Evolutionary conservation across 176 grass and related monocot genomes (phyloP).

Genomic region (Musa schizocarpa): DNA sequence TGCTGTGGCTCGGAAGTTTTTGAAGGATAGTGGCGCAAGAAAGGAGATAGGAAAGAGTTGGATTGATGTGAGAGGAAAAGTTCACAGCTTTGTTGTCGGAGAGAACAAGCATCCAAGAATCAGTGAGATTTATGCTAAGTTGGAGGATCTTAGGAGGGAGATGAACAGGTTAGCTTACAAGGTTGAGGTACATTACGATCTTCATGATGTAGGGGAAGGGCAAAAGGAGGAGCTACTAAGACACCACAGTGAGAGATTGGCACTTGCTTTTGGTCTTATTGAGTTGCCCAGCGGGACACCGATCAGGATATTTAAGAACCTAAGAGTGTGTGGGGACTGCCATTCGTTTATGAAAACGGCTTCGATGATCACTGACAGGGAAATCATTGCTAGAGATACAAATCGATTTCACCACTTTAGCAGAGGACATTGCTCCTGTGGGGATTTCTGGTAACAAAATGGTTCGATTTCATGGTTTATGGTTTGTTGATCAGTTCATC

Average conservation of each 20-base stretch:
- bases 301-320: conserved; percentile 19
- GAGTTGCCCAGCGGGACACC: conserved; percentile 20
- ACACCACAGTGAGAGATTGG: conserved; percentile 36
- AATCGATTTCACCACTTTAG: conserved; percentile 50
- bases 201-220: conserved; percentile 34
- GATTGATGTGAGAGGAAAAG: conserved; percentile 35
- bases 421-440: conserved; percentile 43
- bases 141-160: conserved; percentile 24
- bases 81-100: conserved; percentile 32
- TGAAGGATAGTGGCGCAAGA: conserved; percentile 46
- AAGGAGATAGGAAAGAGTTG: conserved; percentile 58
- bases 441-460: conserved; percentile 33
- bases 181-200: conserved; percentile 27
- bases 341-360: conserved; percentile 25
- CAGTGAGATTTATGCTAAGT: conserved; percentile 13
- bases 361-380: conserved; percentile 19
- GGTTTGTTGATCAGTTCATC: no score
- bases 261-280: conserved; percentile 31
- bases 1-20: conserved; percentile 35
- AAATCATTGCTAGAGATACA: conserved; percentile 26
- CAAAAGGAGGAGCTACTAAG: conserved; percentile 40
- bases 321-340: conserved; percentile 26
- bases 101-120: conserved; percentile 29
- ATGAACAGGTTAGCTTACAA: conserved; percentile 19
- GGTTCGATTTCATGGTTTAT: not conserved